Percentiles rank a stretch among this genome's conserved stretches.
phyloP scores from a whole-genome alignment of 495 filamentous ascomycete species.

The Geopyxis carbonaria region DNA sequence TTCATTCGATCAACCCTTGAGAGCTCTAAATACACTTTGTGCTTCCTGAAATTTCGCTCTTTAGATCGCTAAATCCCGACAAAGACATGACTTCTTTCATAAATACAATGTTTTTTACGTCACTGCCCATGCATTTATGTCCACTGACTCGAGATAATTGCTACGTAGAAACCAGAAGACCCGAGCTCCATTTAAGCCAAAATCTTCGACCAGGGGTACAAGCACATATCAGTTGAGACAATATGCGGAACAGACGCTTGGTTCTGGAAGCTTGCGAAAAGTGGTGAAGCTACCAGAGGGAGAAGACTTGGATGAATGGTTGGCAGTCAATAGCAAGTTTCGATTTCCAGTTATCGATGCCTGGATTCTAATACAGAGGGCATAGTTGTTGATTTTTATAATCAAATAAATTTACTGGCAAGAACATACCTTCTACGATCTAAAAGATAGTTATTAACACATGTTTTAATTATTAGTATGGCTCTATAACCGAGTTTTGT shows the following conservation, averaged over 20 bases:
- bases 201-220: constrained; percentile 66
- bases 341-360: constrained; percentile 2
- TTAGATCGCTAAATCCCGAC: too few species aligned
- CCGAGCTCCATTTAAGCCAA: constrained; percentile 78
- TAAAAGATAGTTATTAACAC: not conserved
- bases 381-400: constrained; percentile 97
- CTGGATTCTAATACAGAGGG: not conserved
- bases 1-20: too few species aligned
- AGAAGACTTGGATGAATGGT: constrained; percentile 92
- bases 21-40: too few species aligned
- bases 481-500: constrained; percentile 97
- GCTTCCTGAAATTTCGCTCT: too few species aligned
- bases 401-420: constrained; percentile 85
- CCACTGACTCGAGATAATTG: not conserved
- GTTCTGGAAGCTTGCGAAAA: constrained; percentile 85
- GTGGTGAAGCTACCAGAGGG: constrained; percentile 93
- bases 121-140: not conserved
- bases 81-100: constrained; percentile 34
- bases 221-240: constrained; percentile 92
- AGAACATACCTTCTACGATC: not conserved
- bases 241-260: constrained; percentile 92
- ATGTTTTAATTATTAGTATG: constrained; percentile 36
- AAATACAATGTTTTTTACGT: constrained; percentile 32
- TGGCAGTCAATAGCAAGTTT: constrained; percentile 75
- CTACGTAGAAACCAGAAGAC: constrained; percentile 66